Evolutionary conservation across 2,329 filamentous ascomycete species (phyloP), one percentile per base, ranked within the genome.

Genomic region (Gyromitra esculenta): DNA sequence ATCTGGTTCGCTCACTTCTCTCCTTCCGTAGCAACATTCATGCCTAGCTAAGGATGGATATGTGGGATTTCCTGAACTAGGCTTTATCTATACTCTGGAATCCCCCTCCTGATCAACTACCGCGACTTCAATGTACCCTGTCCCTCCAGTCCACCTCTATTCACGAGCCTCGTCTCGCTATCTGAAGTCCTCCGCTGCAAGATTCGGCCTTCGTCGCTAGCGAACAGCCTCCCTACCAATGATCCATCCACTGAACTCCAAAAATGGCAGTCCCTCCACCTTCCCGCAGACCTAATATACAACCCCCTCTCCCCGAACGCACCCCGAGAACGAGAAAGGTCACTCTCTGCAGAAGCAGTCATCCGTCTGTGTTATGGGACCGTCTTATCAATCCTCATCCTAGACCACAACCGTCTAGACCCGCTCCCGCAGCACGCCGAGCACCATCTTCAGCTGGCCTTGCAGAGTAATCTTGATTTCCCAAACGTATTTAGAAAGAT

Each of bases 31-130:
- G 6, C 13, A 5, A 67, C 5, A n/a, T 18, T 21, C 54, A n/a
- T 18, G 11, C 18, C 41, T 43, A 13, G 48, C 50, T 67, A 56
- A 56, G 43, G 18, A 45, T 25, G 43, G 15, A 21, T 11, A 37
- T 9, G 25, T 31, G 1, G 25, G 25, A 4, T 31, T 31, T 31
- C 25, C 25, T 4, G 2, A 31, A 31, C 39, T 65, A 80, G 79
- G 79, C 50, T 80, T 35, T 80, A 79, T 59, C 64, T 80, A n/a
- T 79, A 77, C 73, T 80, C 79, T n/a, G 78, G 78, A 1, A 57
- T 79, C 52, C 79, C 79, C 13, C 78, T 79, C 1, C 39, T 80
- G 2, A 79, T 80, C 21, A 77, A 71, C 11, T 80, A 80, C 50
- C 78, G 75, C 68, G 78, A 78, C 39, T 80, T 80, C 67, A 79